A percentile compares a stretch with the other conserved stretches of the same genome.
These are phyloP conservation scores for Mycotypha africana DNA, from an alignment of 371 early-diverging fungal genomes.

Conservation along the genomic window DNA sequence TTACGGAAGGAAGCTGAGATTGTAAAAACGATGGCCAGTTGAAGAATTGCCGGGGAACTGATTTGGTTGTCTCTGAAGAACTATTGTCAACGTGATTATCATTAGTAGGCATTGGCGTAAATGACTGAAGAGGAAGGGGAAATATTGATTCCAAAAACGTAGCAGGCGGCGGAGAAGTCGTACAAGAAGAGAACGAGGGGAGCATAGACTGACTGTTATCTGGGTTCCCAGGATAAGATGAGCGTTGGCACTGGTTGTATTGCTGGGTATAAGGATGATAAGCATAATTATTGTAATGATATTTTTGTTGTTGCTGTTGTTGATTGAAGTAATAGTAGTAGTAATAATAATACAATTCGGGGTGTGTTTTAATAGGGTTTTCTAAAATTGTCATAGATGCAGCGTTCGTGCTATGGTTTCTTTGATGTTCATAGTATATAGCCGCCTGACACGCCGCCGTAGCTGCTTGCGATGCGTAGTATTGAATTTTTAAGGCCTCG, in stretches of 20 bases:
- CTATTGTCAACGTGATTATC: too few species aligned
- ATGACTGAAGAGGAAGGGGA: slow-evolving; percentile 4
- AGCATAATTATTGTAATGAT: background rate
- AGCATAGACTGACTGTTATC: too few species aligned
- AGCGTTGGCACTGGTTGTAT: too few species aligned
- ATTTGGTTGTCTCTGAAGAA: too few species aligned
- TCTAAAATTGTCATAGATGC: slow-evolving; percentile 1
- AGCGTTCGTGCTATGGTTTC: background rate
- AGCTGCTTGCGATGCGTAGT: slow-evolving; percentile 23
- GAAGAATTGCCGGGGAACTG: too few species aligned
- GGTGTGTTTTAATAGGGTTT: slow-evolving; percentile 15
- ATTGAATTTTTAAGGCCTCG: slow-evolving; percentile 30
- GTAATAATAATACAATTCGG: slow-evolving; percentile 25
- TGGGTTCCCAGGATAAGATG: too few species aligned
- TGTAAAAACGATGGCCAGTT: too few species aligned
- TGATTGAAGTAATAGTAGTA: slow-evolving; percentile 27
- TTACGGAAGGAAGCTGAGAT: too few species aligned
- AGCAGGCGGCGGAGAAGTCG: slow-evolving; percentile 9
- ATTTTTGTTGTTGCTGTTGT: slow-evolving; percentile 16
- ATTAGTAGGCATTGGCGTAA: too few species aligned
- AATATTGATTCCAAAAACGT: slow-evolving; percentile 11
- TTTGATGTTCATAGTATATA: slow-evolving; percentile 13
- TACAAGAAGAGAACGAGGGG: background rate
- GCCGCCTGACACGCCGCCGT: slow-evolving; percentile 24
- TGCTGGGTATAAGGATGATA: too few species aligned